Percentiles rank a stretch among this genome's conserved stretches.
Evolutionary conservation across 768 basidiomycete genomes (phyloP).

Genomic region (Dacryopinax spathularia): DNA sequence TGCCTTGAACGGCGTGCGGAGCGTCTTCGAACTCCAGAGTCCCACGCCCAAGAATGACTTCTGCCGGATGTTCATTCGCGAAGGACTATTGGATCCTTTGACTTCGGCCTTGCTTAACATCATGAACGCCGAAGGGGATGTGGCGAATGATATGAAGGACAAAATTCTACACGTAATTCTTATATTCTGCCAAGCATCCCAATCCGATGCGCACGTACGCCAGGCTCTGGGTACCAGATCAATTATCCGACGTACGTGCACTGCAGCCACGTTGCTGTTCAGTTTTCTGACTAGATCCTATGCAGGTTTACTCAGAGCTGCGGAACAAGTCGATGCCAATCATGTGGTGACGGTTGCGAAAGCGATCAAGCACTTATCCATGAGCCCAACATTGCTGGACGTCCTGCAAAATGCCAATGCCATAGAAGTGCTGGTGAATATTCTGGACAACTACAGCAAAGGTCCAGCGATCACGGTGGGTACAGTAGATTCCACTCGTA

Average conservation of each 20-base stretch:
- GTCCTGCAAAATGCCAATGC: slow-evolving; percentile 92
- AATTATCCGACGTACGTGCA: slow-evolving; percentile 66
- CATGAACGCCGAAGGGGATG: slow-evolving; percentile 48
- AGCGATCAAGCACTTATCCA: slow-evolving; percentile 90
- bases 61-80: slow-evolving; percentile 93
- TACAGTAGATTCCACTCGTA: slow-evolving; percentile 8
- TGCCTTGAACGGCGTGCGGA: slow-evolving; percentile 85
- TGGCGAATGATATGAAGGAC: slow-evolving; percentile 60
- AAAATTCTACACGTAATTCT: slow-evolving; percentile 80
- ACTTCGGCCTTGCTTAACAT: slow-evolving; percentile 81
- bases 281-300: background rate
- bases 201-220: slow-evolving; percentile 83
- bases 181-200: slow-evolving; percentile 92
- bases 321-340: slow-evolving; percentile 74
- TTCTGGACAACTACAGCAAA: slow-evolving; percentile 66
- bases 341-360: slow-evolving; percentile 81
- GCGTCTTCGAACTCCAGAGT: slow-evolving; percentile 89
- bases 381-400: slow-evolving; percentile 79
- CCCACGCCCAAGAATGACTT: slow-evolving; percentile 98
- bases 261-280: background rate
- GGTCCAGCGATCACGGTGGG: slow-evolving; percentile 69
- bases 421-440: slow-evolving; percentile 75
- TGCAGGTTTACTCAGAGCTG: slow-evolving; percentile 71
- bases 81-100: slow-evolving; percentile 85
- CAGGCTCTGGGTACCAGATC: slow-evolving; percentile 84